Base-by-base conservation (phyloP, 2,329 filamentous ascomycete genomes). In the Diaporthe australafricana region DNA sequence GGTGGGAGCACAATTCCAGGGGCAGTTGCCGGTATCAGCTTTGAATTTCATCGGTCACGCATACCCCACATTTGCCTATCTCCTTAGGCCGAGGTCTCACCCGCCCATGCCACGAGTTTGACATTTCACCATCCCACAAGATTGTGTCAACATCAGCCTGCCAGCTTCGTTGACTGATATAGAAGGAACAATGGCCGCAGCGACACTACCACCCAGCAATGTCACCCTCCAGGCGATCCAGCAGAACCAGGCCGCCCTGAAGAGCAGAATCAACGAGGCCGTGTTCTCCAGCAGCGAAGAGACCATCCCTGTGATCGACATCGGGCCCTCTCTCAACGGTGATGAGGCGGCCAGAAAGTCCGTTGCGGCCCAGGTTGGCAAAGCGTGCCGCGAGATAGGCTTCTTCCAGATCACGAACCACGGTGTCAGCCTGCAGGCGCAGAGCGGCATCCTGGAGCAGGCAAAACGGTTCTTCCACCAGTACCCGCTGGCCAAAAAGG, bases 371-470 rank as follows among this genome's bases (percentile, higher is more conserved):
- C 52, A 57, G n/a, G 57, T 68, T 8, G 66, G 66, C 1, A 47
- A 55, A 38, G 60, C 57, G 40, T 72, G 76, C 35, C 70, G 74
- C 25, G 72, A 76, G 2, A 73, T 78, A 11, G 77, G 77, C 16
- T 78, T 79, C 69, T 77, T 79, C 30, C 78, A 79, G 66, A 71
- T 78, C 56, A 75, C 74, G 32, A 74, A 77, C 67, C 75, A 77
- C 68, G 76, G 75, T 27, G 73, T 79, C 25, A 67, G 68, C 8
- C 63, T 72, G 40, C 35, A 74, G 2, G 67, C 72, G 5, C 74
- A 76, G 32, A 52, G 75, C 11, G 69, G 71, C 16, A 55, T 77
- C 14, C 70, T 77, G 35, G 56, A 70, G 6, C 57, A 71, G 20
- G 69, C 77, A 5, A 73, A 74, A 12, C 40, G 52, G 1, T 76